Base-by-base conservation (phyloP, 1,284 basidiomycete species). In the Trametes sp. region DNA sequence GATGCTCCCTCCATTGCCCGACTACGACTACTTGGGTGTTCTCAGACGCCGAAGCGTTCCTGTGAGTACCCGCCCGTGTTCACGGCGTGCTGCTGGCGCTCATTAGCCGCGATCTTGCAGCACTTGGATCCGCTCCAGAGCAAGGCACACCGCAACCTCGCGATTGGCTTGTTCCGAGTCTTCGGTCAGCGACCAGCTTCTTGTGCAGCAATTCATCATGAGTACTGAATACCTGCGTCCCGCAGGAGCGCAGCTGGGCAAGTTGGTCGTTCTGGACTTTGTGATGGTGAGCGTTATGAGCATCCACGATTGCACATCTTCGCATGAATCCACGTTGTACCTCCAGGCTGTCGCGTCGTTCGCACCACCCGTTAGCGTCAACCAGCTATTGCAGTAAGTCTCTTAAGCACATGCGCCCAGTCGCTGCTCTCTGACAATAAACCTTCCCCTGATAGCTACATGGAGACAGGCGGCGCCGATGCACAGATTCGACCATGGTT, bases 401-500 rank as follows among this genome's bases (percentile, higher is more conserved):
- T 41, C 38, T 14, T 19, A 2, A 4, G 16, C 7, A 19, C 16
- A 8, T 41, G 14, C 38, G 13, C 16, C 11, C 11, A 33, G 16
- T 41, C 3, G 16, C 14, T 4, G 6, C n/a, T n/a, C n/a, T n/a
- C n/a, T n/a, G n/a, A n/a, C n/a, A n/a, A n/a, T 8, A 19, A 16
- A n/a, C 16, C 19, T 19, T 14, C 16, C 14, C 2, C 16, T 41
- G 13, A 19, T 45, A 78, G 76, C 6, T 85, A 84, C 66, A 69
- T 87, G 13, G 78, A 85, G 64, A 75, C 67, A 0, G 72, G 73
- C 21, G 61, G 76, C n/a, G 76, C 69, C 13, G 75, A 77, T 0
- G 64, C 69, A 4, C 14, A 24, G n/a, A 73, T 85, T 45, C 73
- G 77, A 14, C 84, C 85, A 0, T 82, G 78, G 83, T 82, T 91